Percentiles rank a stretch among this genome's conserved stretches.
phyloP scores from a whole-genome alignment of 208 protist species.

The Zelonia costaricensis region DNA sequence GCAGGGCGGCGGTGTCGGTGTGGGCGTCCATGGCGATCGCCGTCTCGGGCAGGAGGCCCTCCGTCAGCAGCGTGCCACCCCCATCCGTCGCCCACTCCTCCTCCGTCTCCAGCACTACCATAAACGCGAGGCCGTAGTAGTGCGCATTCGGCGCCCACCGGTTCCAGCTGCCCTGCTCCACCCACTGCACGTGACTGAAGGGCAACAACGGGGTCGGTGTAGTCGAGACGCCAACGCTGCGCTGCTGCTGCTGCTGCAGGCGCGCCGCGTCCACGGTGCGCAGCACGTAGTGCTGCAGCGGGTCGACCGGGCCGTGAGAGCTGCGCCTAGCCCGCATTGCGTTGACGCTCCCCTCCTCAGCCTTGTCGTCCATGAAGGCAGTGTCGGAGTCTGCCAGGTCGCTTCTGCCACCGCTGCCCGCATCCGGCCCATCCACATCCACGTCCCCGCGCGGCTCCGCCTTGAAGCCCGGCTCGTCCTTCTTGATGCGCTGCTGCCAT shows the following conservation, averaged over 20 bases:
- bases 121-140: slow-evolving; percentile 79
- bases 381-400: too few species aligned
- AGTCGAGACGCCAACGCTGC: slow-evolving; percentile 9
- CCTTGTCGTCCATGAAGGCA: too few species aligned
- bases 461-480: slow-evolving; percentile 3
- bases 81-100: slow-evolving; percentile 12
- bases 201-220: slow-evolving; percentile 29
- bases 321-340: too few species aligned
- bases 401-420: too few species aligned
- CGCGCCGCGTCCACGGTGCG: slow-evolving; percentile 26
- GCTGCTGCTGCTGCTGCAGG: background rate
- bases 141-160: slow-evolving; percentile 49
- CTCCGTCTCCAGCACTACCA: slow-evolving; percentile 47
- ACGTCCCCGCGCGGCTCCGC: background rate
- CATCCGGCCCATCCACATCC: background rate
- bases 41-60: slow-evolving; percentile 15
- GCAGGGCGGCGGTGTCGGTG: slow-evolving; percentile 1
- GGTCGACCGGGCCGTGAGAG: background rate
- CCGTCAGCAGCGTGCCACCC: slow-evolving; percentile 6
- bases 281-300: slow-evolving; percentile 20
- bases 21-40: slow-evolving; percentile 7
- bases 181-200: slow-evolving; percentile 31
- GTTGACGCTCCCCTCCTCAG: too few species aligned
- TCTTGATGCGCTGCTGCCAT: slow-evolving; percentile 20
- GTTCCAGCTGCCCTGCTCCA: slow-evolving; percentile 34